A percentile compares a stretch with the other conserved stretches of the same genome.
These are phyloP conservation scores for Suillus placidus DNA, from an alignment of 768 basidiomycete species.

Conservation along the genomic window DNA sequence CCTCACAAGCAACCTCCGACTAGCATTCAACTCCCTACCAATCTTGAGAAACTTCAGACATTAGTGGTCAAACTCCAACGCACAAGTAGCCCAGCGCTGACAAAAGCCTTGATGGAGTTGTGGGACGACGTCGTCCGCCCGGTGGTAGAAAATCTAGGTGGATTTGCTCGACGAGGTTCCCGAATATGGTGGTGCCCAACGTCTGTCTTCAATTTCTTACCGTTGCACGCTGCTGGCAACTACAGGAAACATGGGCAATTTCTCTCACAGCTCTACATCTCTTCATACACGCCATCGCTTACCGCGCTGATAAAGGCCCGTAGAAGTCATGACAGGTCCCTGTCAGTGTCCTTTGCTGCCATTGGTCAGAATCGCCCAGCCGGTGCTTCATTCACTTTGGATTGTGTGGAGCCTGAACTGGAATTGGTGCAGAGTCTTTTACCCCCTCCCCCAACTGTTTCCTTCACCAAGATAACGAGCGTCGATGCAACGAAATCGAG, in stretches of 20 bases:
- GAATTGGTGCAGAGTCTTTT: neutral
- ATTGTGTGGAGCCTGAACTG: neutral
- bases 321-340: neutral
- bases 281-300: slow-evolving; percentile 16
- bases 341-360: slow-evolving; percentile 1
- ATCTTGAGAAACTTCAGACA: too few relatives aligned
- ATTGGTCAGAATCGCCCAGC: slow-evolving; percentile 8
- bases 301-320: slow-evolving; percentile 16
- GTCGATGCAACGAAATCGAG: neutral
- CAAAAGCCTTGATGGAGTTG: too few relatives aligned
- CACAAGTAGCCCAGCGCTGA: too few relatives aligned
- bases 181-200: slow-evolving; percentile 17
- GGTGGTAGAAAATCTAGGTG: too few relatives aligned
- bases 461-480: slow-evolving; percentile 2
- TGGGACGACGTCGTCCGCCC: too few relatives aligned
- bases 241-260: neutral
- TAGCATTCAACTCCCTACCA: neutral
- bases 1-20: neutral
- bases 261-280: slow-evolving; percentile 6
- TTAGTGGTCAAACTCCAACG: too few relatives aligned
- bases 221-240: slow-evolving; percentile 16
- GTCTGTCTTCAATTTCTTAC: slow-evolving; percentile 10
- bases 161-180: neutral
- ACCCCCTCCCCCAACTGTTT: neutral
- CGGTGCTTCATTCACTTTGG: neutral